A percentile compares a stretch with the other conserved stretches of the same genome.
Evolutionary conservation across 2,329 filamentous ascomycete genomes (phyloP).

Genomic region (Neofusicoccum parvum): DNA sequence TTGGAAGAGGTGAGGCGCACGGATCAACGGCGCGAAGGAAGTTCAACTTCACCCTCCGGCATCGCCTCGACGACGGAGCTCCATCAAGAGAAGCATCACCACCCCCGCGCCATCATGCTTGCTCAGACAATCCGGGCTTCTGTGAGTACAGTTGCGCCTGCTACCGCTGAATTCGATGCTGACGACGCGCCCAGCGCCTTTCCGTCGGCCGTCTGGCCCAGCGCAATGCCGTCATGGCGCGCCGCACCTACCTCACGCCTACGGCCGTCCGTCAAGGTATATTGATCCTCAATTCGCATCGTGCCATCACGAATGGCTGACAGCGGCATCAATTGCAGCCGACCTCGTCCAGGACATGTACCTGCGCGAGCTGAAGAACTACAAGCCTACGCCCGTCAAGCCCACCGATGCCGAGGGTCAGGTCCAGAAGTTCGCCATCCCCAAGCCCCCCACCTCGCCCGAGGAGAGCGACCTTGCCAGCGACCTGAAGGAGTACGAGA

Average conservation of each 20-base stretch:
- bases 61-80: conserved; percentile 25
- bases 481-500: conserved; percentile 93
- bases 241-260: conserved; percentile 66
- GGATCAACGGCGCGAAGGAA: conserved; percentile 16
- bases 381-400: conserved; percentile 86
- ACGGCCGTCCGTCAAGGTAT: conserved; percentile 64
- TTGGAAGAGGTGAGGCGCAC: neutral
- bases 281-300: conserved; percentile 20
- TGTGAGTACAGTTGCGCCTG: conserved; percentile 44
- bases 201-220: conserved; percentile 62
- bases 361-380: conserved; percentile 91
- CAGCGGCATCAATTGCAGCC: conserved; percentile 58
- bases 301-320: conserved; percentile 24
- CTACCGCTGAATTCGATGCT: conserved; percentile 2
- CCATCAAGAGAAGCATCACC: conserved; percentile 21
- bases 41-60: conserved; percentile 19
- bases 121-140: conserved; percentile 64
- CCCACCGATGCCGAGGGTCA: conserved; percentile 84
- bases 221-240: conserved; percentile 58
- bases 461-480: conserved; percentile 92
- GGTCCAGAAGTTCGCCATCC: conserved; percentile 82
- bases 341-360: conserved; percentile 98
- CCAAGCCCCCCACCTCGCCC: conserved; percentile 81
- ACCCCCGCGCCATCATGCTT: conserved; percentile 53
- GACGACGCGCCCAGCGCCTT: conserved; percentile 54